Evolutionary conservation across 1,284 basidiomycete genomes (phyloP).

Genomic region (Taiwanofungus camphoratus): DNA sequence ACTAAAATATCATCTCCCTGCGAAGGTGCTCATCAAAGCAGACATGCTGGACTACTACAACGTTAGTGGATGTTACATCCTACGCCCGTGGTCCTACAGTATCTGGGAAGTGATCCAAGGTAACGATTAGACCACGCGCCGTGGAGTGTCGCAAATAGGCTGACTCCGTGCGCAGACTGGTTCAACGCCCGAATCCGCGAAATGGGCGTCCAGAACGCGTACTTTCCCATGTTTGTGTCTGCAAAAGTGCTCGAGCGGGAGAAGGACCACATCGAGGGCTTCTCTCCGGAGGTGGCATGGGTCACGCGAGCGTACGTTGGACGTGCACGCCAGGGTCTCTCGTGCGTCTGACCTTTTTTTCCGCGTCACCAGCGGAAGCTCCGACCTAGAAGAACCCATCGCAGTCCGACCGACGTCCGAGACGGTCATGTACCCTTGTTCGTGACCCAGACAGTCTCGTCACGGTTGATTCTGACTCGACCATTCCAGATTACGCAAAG

Average conservation of each 20-base stretch:
- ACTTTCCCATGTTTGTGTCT: constrained; percentile 99
- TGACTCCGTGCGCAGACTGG: constrained; percentile 56
- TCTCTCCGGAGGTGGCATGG: constrained; percentile 99
- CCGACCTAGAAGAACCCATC: constrained; percentile 95
- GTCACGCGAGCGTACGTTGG: constrained; percentile 93
- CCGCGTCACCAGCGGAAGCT: constrained; percentile 64
- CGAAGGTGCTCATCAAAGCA: constrained; percentile 91
- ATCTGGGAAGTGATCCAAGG: constrained; percentile 97
- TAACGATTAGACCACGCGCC: constrained; percentile 28
- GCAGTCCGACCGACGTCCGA: constrained; percentile 98
- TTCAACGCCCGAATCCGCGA: constrained; percentile 92
- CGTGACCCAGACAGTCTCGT: constrained; percentile 22
- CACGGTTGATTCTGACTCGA: background rate
- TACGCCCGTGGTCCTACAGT: constrained; percentile 95
- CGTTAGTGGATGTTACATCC: constrained; percentile 97
- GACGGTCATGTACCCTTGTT: constrained; percentile 97
- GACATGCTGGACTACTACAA: constrained; percentile 99
- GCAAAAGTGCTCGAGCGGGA: constrained; percentile 90
- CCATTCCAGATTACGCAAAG: constrained; percentile 85
- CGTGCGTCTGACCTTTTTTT: background rate
- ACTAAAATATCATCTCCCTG: constrained; percentile 5
- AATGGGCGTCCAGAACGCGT: constrained; percentile 94
- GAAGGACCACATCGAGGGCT: constrained; percentile 99
- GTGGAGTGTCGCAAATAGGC: background rate
- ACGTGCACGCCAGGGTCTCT: too few relatives aligned